Percentiles rank a stretch among this genome's conserved stretches.
Conservation (phyloP, 1,284 basidiomycete genomes). For the Cystobasidium pallidum region DNA sequence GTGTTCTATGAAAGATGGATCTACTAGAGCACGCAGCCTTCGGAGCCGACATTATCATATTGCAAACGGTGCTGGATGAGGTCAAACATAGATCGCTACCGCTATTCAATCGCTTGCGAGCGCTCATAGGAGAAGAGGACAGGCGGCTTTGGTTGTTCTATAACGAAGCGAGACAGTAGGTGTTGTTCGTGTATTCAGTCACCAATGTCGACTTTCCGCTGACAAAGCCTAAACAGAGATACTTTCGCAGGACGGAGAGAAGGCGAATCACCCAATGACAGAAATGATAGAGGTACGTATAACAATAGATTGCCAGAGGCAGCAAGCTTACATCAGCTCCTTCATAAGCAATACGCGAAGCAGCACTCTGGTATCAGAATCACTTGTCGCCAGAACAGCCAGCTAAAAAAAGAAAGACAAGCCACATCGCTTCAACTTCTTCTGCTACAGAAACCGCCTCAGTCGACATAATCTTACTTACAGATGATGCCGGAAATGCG, state of each 20-base stretch:
- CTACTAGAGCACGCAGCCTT: constrained; percentile 74
- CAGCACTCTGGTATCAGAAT: constrained; percentile 78
- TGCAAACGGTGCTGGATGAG: constrained; percentile 96
- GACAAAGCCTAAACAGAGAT: too few species aligned
- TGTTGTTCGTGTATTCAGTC: constrained; percentile 52
- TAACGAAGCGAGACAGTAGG: constrained; percentile 82
- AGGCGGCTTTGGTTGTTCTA: constrained; percentile 74
- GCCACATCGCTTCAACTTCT: constrained; percentile 5
- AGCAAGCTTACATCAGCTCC: background rate
- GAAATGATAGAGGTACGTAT: constrained; percentile 81
- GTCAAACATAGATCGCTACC: constrained; percentile 92
- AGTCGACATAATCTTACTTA: constrained; percentile 73
- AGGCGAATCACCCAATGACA: constrained; percentile 82
- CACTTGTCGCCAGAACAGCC: constrained; percentile 68
- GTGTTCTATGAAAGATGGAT: constrained; percentile 74
- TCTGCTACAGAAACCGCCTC: background rate
- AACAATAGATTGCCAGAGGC: constrained; percentile 5
- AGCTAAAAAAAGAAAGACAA: constrained; percentile 54
- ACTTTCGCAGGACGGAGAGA: constrained; percentile 74
- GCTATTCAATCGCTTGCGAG: constrained; percentile 85
- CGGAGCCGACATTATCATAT: constrained; percentile 67
- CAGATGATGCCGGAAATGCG: constrained; percentile 86
- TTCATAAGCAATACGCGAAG: constrained; percentile 74
- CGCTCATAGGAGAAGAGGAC: constrained; percentile 69
- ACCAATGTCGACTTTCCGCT: too few species aligned